Conservation (phyloP, 2,329 filamentous ascomycete species). For the Rutstroemia sp. region DNA sequence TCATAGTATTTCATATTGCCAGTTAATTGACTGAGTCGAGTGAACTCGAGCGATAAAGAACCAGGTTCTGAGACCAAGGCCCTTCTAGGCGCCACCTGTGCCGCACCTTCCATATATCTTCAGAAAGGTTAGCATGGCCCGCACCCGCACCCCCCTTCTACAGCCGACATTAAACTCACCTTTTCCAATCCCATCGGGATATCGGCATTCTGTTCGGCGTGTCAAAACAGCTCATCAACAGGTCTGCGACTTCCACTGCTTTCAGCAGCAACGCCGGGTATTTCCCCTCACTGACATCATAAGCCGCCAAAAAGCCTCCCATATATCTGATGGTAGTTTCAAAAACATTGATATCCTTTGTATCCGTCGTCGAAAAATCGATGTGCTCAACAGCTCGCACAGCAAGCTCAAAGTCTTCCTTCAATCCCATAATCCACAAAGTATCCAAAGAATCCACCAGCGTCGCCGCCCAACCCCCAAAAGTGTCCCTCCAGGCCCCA, state of each 20-base stretch:
- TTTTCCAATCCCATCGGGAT: slow-evolving; percentile 36
- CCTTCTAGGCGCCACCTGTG: slow-evolving; percentile 49
- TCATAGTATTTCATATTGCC: slow-evolving; percentile 55
- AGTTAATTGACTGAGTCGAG: slow-evolving; percentile 55
- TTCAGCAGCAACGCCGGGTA: slow-evolving; percentile 63
- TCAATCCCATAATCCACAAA: slow-evolving; percentile 78
- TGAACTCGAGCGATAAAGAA: slow-evolving; percentile 54
- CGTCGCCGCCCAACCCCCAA: slow-evolving; percentile 87
- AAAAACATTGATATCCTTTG: slow-evolving; percentile 48
- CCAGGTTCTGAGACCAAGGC: slow-evolving; percentile 54
- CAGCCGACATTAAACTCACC: slow-evolving; percentile 33
- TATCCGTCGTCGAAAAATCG: slow-evolving; percentile 65
- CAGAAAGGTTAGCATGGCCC: background rate
- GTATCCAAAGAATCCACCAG: slow-evolving; percentile 78
- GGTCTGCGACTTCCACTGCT: slow-evolving; percentile 62
- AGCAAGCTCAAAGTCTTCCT: slow-evolving; percentile 72
- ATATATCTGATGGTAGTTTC: slow-evolving; percentile 90
- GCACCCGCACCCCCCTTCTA: background rate
- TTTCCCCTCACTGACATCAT: slow-evolving; percentile 69
- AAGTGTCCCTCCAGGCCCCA: slow-evolving; percentile 64
- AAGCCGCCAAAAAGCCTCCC: slow-evolving; percentile 77
- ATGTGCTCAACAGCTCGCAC: slow-evolving; percentile 62
- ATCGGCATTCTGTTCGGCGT: slow-evolving; percentile 92
- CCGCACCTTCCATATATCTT: slow-evolving; percentile 36
- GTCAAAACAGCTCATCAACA: slow-evolving; percentile 66